These are phyloP conservation scores for Cairneyella variabilis DNA, from an alignment of 495 filamentous ascomycete species.

Conservation along the genomic window DNA sequence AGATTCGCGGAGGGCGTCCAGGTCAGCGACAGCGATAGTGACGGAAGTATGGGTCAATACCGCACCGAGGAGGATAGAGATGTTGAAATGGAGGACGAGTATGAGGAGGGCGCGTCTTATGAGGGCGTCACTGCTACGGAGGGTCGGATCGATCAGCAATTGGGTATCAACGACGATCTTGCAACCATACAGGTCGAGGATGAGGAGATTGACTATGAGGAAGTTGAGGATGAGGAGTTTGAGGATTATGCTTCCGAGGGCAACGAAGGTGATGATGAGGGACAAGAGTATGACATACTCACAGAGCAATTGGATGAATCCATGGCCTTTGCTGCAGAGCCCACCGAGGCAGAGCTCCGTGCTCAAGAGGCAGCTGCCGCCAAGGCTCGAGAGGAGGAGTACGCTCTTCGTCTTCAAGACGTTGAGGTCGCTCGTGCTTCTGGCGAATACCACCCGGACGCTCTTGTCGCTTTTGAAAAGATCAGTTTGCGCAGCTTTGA, in stretches of 20 bases:
- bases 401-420: slow-evolving; percentile 8
- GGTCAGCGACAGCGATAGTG: too few relatives aligned
- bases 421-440: slow-evolving; percentile 18
- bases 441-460: slow-evolving; percentile 45
- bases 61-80: not conserved
- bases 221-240: not conserved
- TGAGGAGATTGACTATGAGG: not conserved
- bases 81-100: slow-evolving; percentile 8
- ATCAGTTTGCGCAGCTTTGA: slow-evolving; percentile 57
- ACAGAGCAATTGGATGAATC: too few relatives aligned
- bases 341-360: slow-evolving; percentile 20
- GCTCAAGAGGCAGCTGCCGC: slow-evolving; percentile 28
- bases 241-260: not conserved
- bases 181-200: too few relatives aligned
- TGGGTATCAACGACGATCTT: too few relatives aligned
- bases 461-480: slow-evolving; percentile 50
- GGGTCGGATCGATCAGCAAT: too few relatives aligned
- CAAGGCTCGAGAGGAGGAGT: not conserved
- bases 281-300: not conserved
- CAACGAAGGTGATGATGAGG: slow-evolving; percentile 12
- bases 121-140: too few relatives aligned
- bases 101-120: slow-evolving; percentile 8
- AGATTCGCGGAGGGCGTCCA: too few relatives aligned
- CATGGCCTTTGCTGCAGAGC: too few relatives aligned
- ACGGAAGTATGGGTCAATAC: not conserved